Evolutionary conservation across 192 early-diverging fungal genomes (phyloP), one percentile per base, ranked within the genome.

Genomic region (Piromyces sp.): DNA sequence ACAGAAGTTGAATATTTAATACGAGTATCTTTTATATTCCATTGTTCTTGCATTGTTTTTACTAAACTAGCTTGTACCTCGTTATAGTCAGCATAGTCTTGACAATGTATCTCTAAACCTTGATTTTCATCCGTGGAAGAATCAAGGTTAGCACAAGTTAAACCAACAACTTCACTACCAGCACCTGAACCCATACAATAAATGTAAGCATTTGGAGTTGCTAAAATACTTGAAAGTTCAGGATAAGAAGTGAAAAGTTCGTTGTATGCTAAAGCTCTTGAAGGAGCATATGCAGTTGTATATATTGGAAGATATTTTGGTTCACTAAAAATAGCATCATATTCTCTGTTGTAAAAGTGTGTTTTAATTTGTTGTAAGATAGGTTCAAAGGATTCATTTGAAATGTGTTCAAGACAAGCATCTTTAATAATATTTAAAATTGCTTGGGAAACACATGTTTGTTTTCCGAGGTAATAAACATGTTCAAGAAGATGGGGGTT

Each of bases 181-280:
- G 92, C 91, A 0, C 96, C 96, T 14, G 93, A 92, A 19, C 96
- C 96, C 33, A 96, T 87, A 78, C 89, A 91, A 30, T 88, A 86
- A 3, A 96, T 86, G 11, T 82, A 89, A 90, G 13, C 85, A 85
- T 1, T 83, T 80, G 9, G 80, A 79, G 40, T 42, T 28, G n/a
- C 80, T 31, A 93, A 83, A 1, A 95, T 85, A 1, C 40, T 81
- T 31, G 88, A 81, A n/a, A 96, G 80, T 37, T 87, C 83, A 0
- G 86, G 82, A 80, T 88, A 82, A 30, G 83, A 82, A 78, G 84
- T 80, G 82, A 96, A 94, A 37, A 96, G 83, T 80, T 93, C 88
- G 79, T 89, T 92, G 85, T 96, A 98, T 83, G 94, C 95, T 28
- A 98, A 83, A 5, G 96, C 91, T 28, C 96, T 91, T 12, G 92